These are phyloP conservation scores for Peronospora belbahrii DNA, from an alignment of 352 stramenopile genomes.

Conservation along the genomic window DNA sequence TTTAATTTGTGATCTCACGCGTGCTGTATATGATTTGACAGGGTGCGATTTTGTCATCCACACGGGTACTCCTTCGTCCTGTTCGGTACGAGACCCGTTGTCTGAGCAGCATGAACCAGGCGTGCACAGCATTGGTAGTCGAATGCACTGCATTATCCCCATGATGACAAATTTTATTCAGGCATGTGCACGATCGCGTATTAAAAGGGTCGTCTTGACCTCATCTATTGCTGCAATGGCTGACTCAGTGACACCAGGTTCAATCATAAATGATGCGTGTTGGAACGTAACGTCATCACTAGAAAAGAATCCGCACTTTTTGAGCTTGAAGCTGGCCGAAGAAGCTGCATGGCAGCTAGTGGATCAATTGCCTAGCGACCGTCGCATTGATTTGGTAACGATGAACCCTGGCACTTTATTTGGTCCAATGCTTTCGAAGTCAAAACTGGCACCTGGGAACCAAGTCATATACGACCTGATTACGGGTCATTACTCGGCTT, in stretches of 20 bases:
- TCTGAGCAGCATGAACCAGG: conserved; percentile 80
- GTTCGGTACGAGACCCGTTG: conserved; percentile 76
- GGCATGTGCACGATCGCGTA: conserved; percentile 63
- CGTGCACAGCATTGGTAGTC: conserved; percentile 84
- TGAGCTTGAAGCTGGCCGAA: conserved; percentile 82
- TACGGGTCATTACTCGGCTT: conserved; percentile 76
- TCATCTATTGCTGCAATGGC: conserved; percentile 84
- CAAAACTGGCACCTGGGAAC: conserved; percentile 75
- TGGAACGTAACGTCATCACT: conserved; percentile 83
- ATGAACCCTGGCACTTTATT: conserved; percentile 84
- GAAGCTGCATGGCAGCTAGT: conserved; percentile 85
- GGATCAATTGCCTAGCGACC: conserved; percentile 74
- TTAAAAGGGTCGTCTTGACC: conserved; percentile 80
- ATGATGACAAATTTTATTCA: conserved; percentile 91
- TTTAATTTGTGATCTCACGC: neutral
- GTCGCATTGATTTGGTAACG: conserved; percentile 78
- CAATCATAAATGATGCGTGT: conserved; percentile 77
- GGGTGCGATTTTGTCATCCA: conserved; percentile 87
- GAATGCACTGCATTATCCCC: conserved; percentile 87
- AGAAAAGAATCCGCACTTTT: conserved; percentile 82
- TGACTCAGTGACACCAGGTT: conserved; percentile 62
- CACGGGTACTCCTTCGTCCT: conserved; percentile 80
- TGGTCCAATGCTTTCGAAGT: conserved; percentile 73
- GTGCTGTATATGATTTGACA: conserved; percentile 1
- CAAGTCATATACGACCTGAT: conserved; percentile 86